Evolutionary conservation across 2,329 filamentous ascomycete genomes (phyloP).

Genomic region (Pseudogymnoascus sp.): DNA sequence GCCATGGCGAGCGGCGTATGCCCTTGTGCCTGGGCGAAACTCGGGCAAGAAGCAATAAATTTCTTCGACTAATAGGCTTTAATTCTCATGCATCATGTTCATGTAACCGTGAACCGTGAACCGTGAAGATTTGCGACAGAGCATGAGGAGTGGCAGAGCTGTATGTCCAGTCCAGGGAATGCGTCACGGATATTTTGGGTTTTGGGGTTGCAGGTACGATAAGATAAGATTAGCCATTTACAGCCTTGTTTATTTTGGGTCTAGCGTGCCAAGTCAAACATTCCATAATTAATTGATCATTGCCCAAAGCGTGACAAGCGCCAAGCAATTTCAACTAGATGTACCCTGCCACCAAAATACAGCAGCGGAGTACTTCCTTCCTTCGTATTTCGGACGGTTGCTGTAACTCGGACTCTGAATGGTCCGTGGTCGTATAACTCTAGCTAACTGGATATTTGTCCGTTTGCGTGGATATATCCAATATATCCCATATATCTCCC

Average conservation of each 20-base stretch:
- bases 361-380: background rate
- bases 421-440: conserved; percentile 5
- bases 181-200: background rate
- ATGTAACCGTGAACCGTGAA: no score
- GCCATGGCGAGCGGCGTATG: background rate
- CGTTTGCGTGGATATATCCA: conserved; percentile 3
- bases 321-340: background rate
- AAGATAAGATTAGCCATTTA: no score
- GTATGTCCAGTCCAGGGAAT: background rate
- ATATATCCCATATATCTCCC: no score
- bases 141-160: background rate
- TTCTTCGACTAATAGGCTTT: background rate
- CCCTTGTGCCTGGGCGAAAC: background rate
- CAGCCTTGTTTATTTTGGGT: background rate
- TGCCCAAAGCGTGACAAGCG: background rate
- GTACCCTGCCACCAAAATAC: no score
- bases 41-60: background rate
- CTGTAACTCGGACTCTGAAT: background rate
- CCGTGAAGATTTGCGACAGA: background rate
- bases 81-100: background rate
- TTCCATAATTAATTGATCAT: conserved; percentile 2
- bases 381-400: background rate
- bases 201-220: background rate
- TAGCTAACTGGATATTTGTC: conserved; percentile 9
- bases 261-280: conserved; percentile 10